These are phyloP conservation scores for Claviceps paspali DNA, from an alignment of 2,329 filamentous ascomycete species.

Conservation along the genomic window DNA sequence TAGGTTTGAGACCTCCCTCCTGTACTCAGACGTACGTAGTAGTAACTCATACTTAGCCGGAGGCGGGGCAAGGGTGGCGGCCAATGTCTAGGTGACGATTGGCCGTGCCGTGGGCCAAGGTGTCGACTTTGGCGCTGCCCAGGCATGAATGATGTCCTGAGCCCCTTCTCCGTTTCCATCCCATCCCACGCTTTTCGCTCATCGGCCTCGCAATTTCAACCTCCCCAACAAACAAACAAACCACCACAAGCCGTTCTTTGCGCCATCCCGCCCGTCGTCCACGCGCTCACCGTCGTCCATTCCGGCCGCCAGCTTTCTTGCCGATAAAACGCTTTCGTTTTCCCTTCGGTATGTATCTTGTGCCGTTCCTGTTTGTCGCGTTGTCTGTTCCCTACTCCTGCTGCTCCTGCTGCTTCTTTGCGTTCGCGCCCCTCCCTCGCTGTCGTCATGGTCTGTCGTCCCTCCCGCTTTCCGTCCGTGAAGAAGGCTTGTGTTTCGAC, in stretches of 20 bases:
- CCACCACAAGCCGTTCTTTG: constrained; percentile 4
- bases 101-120: not conserved
- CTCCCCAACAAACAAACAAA: constrained; percentile 12
- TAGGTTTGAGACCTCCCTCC: no score
- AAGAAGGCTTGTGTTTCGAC: not conserved
- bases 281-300: constrained; percentile 4
- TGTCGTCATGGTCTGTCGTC: constrained; percentile 25
- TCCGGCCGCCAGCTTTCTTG: not conserved
- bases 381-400: constrained; percentile 7
- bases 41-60: not conserved
- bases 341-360: constrained; percentile 5
- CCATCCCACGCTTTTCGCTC: constrained; percentile 16
- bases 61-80: not conserved
- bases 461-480: not conserved
- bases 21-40: not conserved
- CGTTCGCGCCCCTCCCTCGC: constrained; percentile 16
- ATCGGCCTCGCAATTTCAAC: constrained; percentile 17
- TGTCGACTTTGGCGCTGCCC: not conserved
- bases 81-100: not conserved
- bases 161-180: constrained; percentile 18
- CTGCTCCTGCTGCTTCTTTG: constrained; percentile 6
- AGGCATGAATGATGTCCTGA: constrained; percentile 8
- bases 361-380: constrained; percentile 4
- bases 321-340: constrained; percentile 1
- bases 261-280: constrained; percentile 9